Conservation (phyloP, 2,329 filamentous ascomycete genomes). For the Cladosporium sp. region DNA sequence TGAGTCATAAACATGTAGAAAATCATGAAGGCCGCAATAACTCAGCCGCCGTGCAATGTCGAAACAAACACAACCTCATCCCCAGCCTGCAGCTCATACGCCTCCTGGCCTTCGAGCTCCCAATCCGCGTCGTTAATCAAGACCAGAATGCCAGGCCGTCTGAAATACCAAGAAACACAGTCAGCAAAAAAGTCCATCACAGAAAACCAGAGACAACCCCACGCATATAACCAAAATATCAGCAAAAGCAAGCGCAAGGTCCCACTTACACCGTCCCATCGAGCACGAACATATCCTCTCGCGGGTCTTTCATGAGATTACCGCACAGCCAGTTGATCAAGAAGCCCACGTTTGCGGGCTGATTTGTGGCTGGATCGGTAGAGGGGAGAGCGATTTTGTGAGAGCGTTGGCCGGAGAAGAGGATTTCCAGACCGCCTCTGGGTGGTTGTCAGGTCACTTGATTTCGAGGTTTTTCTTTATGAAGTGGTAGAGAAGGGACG, state of each 20-base stretch:
- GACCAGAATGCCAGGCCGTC: slow-evolving; percentile 90
- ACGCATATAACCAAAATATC: too few species aligned
- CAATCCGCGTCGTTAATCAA: slow-evolving; percentile 98
- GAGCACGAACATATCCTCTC: slow-evolving; percentile 85
- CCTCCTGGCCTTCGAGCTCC: slow-evolving; percentile 94
- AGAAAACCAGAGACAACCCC: too few species aligned
- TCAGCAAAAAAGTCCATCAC: too few species aligned
- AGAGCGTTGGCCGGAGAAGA: slow-evolving; percentile 79
- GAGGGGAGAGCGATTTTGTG: slow-evolving; percentile 67
- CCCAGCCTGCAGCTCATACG: slow-evolving; percentile 73
- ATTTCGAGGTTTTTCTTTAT: not conserved
- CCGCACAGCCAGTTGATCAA: slow-evolving; percentile 77
- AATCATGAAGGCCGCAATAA: too few species aligned
- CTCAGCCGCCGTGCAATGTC: slow-evolving; percentile 85
- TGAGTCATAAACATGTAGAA: too few species aligned
- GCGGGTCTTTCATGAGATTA: slow-evolving; percentile 76
- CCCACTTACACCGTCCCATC: slow-evolving; percentile 77
- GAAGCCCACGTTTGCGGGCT: slow-evolving; percentile 64
- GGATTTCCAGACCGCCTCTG: slow-evolving; percentile 85
- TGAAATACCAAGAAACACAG: slow-evolving; percentile 35
- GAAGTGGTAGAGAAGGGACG: slow-evolving; percentile 16
- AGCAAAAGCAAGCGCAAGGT: not conserved
- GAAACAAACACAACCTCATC: slow-evolving; percentile 96
- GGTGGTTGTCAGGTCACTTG: not conserved
- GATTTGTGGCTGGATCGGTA: slow-evolving; percentile 51